Conservation (phyloP, 805 yeast genomes). For the Candida easanensis region DNA sequence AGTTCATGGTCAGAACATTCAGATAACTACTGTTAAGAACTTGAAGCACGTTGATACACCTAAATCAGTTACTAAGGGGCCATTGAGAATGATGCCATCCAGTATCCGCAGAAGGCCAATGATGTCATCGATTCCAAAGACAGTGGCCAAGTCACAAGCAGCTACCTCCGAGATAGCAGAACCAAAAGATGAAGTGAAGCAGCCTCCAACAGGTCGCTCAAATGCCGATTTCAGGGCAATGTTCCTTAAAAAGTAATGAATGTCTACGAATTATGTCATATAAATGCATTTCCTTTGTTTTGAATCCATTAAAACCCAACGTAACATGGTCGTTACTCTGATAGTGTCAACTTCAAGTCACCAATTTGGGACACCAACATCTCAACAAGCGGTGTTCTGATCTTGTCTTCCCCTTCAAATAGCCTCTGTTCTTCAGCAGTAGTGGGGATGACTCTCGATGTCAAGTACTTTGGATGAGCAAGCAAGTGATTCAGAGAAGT, state of each 20-base stretch:
- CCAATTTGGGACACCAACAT: constrained; percentile 48
- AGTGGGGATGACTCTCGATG: constrained; percentile 63
- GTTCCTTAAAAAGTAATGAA: constrained; percentile 18
- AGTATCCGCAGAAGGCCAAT: constrained; percentile 1
- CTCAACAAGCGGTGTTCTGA: constrained; percentile 41
- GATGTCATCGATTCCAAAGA: neutral
- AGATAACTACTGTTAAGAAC: constrained; percentile 34
- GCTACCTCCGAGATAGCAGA: neutral
- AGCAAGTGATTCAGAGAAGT: constrained; percentile 67
- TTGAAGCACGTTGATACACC: constrained; percentile 18
- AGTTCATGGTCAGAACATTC: constrained; percentile 34
- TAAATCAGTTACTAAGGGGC: neutral
- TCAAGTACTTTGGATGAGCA: constrained; percentile 82
- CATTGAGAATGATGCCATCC: constrained; percentile 12
- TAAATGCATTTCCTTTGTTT: neutral
- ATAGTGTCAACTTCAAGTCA: constrained; percentile 44
- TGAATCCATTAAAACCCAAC: neutral
- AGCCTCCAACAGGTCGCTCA: constrained; percentile 11
- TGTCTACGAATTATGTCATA: neutral
- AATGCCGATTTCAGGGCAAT: constrained; percentile 28
- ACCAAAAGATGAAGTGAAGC: neutral
- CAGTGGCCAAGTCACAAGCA: neutral
- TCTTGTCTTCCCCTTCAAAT: constrained; percentile 46
- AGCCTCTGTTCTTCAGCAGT: constrained; percentile 62
- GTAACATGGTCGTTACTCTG: constrained; percentile 1